Base-by-base conservation (phyloP, 768 basidiomycete species). In the Rhodosporidiobolus sp. region DNA sequence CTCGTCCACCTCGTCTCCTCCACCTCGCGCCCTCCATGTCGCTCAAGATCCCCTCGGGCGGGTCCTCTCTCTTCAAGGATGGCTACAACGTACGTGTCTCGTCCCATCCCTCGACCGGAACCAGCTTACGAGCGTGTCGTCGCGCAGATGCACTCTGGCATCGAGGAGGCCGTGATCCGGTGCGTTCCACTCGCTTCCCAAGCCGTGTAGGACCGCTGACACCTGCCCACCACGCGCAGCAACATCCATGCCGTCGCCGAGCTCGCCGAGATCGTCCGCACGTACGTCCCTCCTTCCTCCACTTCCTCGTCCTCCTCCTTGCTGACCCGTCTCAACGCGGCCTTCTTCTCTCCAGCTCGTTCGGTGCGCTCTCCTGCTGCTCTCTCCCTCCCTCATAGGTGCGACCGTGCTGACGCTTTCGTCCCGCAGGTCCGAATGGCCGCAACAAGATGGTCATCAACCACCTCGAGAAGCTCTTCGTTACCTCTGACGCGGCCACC, bases 381-480 rank as follows among this genome's bases (percentile, higher is more conserved):
- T 10, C 56, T 16, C 28, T 17, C n/a, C 6, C 4, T 6, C 14
- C n/a, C 4, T 16, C 57, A 11, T 28, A 8, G 14, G 38, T n/a
- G 26, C 48, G 22, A 14, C 1, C 34, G 16, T 34, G n/a, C 61
- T 52, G 26, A 28, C 54, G 28, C 56, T 59, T 30, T 9, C 26
- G 14, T 5, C 43, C 17, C 28, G 17, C 54, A 60, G 75, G 77
- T 17, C 77, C 79, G n/a, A 73, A 77, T 92, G 95, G 95, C 59
- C 87, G 95, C 63, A 99, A 97, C 83, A 99, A 99, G 82, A 88
- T 99, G 65, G 83, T 99, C 81, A 95, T 99, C 83, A 99, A 99
- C 82, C 95, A 98, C 82, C 85, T 99, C 48, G 94, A 94, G 65
- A 86, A 88, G 81, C 85, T 97, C 50, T 98, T 98, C 82, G 94